Evolutionary conservation across 1,139 yeast species (phyloP).

Genomic region (Yamadazyma siamensis): DNA sequence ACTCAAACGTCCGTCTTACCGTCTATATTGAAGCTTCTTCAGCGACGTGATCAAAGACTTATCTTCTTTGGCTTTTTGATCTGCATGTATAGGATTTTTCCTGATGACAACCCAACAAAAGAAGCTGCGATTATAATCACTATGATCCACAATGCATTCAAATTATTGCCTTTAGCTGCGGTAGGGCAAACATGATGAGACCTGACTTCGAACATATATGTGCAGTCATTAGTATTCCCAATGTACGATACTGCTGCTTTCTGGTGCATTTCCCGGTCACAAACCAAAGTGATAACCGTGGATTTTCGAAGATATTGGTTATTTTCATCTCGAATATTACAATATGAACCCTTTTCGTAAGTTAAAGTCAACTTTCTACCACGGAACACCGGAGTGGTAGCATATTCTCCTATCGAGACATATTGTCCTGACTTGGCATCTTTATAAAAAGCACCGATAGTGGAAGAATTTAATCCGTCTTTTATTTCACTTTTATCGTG

Average conservation of each 20-base stretch:
- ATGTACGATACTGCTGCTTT: slow-evolving; percentile 69
- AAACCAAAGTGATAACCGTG: slow-evolving; percentile 68
- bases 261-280: slow-evolving; percentile 70
- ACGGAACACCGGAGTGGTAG: slow-evolving; percentile 59
- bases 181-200: slow-evolving; percentile 90
- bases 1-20: slow-evolving; percentile 1
- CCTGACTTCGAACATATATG: slow-evolving; percentile 79
- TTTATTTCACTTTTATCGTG: slow-evolving; percentile 30
- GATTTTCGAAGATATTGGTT: slow-evolving; percentile 54
- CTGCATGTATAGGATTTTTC: slow-evolving; percentile 48
- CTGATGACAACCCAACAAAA: slow-evolving; percentile 51
- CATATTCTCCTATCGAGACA: slow-evolving; percentile 64
- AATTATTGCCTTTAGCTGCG: slow-evolving; percentile 54
- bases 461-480: slow-evolving; percentile 44
- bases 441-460: slow-evolving; percentile 66
- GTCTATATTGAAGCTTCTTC: not conserved
- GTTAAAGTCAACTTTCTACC: slow-evolving; percentile 71
- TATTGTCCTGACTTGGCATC: slow-evolving; percentile 49
- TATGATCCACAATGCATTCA: slow-evolving; percentile 61
- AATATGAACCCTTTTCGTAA: slow-evolving; percentile 70
- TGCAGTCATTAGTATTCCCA: slow-evolving; percentile 73
- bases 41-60: slow-evolving; percentile 1
- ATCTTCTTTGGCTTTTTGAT: slow-evolving; percentile 3
- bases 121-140: slow-evolving; percentile 53
- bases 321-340: slow-evolving; percentile 37